Percentiles rank a stretch among this genome's conserved stretches.
Evolutionary conservation across 768 basidiomycete genomes (phyloP).

Genomic region (Termitomyces sp.): DNA sequence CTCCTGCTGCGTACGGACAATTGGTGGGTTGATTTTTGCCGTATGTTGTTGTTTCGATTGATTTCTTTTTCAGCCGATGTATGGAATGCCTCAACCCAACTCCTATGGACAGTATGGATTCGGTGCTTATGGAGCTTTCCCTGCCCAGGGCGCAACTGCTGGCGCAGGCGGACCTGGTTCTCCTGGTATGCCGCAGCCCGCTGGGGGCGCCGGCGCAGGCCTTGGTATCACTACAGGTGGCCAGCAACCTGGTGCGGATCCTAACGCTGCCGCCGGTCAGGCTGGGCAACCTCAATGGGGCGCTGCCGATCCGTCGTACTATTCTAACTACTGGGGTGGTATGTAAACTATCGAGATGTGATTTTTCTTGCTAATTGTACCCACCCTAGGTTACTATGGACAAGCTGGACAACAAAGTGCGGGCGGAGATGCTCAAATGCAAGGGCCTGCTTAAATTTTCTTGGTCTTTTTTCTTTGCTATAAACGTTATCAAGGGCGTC

Average conservation of each 20-base stretch:
- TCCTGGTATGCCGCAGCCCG: slow-evolving; percentile 55
- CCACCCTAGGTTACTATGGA: slow-evolving; percentile 65
- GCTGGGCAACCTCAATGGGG: slow-evolving; percentile 76
- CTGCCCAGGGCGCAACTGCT: slow-evolving; percentile 48
- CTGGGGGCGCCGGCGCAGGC: slow-evolving; percentile 48
- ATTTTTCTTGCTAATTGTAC: neutral
- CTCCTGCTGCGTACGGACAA: slow-evolving; percentile 68
- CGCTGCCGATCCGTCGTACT: slow-evolving; percentile 69
- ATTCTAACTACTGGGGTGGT: slow-evolving; percentile 86
- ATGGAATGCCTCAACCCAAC: slow-evolving; percentile 82
- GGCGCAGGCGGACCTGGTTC: slow-evolving; percentile 46
- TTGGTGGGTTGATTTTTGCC: slow-evolving; percentile 49
- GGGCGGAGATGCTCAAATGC: slow-evolving; percentile 51
- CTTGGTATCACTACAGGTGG: slow-evolving; percentile 50
- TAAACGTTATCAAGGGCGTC: slow-evolving; percentile 15
- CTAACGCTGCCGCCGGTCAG: slow-evolving; percentile 48
- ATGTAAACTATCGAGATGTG: slow-evolving; percentile 19
- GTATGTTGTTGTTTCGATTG: neutral
- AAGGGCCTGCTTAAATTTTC: slow-evolving; percentile 37
- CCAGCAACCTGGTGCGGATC: slow-evolving; percentile 54
- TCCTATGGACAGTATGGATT: slow-evolving; percentile 79
- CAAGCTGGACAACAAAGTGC: slow-evolving; percentile 60
- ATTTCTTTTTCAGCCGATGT: slow-evolving; percentile 61
- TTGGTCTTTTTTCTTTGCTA: slow-evolving; percentile 25
- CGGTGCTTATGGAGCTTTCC: slow-evolving; percentile 68